These are phyloP conservation scores for Rhizomucor miehei DNA, from an alignment of 371 early-diverging fungal genomes.

Conservation along the genomic window DNA sequence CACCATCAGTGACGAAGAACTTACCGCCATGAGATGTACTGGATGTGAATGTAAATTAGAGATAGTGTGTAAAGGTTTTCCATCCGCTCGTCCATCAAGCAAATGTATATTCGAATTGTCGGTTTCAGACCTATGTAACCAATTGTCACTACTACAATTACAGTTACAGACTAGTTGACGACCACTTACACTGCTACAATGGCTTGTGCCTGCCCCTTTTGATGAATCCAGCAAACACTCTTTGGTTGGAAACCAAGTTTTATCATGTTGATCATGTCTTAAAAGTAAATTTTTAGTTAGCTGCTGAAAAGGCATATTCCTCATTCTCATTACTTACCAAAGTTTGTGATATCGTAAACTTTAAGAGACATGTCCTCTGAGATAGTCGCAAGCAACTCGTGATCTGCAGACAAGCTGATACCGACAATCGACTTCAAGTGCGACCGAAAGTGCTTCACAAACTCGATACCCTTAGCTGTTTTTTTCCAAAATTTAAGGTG, in stretches of 20 bases:
- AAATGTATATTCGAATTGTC: slow-evolving; percentile 68
- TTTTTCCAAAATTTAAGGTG: slow-evolving; percentile 99
- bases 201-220: slow-evolving; percentile 79
- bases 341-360: slow-evolving; percentile 93
- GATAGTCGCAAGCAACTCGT: slow-evolving; percentile 78
- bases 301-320: background rate
- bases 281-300: background rate
- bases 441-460: slow-evolving; percentile 94
- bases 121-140: slow-evolving; percentile 69
- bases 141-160: too few species aligned
- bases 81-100: slow-evolving; percentile 80
- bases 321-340: slow-evolving; percentile 62
- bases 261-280: slow-evolving; percentile 96
- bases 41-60: slow-evolving; percentile 72
- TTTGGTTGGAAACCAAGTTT: slow-evolving; percentile 74
- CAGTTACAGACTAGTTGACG: too few species aligned
- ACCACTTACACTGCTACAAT: slow-evolving; percentile 71
- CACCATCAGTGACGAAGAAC: too few species aligned
- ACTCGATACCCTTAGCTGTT: slow-evolving; percentile 89
- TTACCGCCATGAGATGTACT: slow-evolving; percentile 71
- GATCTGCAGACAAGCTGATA: slow-evolving; percentile 72
- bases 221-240: slow-evolving; percentile 84
- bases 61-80: slow-evolving; percentile 60
- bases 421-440: slow-evolving; percentile 69
- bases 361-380: slow-evolving; percentile 85